Percentiles rank a stretch among this genome's conserved stretches.
phyloP scores from a whole-genome alignment of 2,329 filamentous ascomycete genomes.

The Phyllosticta ampelicida region DNA sequence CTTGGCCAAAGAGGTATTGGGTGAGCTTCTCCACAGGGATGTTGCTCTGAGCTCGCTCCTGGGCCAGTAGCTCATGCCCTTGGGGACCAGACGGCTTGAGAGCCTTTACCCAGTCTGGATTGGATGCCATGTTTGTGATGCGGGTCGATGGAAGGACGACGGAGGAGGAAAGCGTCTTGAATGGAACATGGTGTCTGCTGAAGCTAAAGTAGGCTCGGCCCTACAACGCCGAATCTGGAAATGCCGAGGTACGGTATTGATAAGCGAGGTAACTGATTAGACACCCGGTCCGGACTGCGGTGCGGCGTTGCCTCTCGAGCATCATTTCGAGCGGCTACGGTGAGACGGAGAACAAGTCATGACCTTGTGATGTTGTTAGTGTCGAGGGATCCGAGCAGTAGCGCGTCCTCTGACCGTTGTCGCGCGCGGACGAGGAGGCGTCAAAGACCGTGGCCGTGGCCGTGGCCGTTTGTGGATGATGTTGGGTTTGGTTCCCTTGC shows the following conservation, averaged over 20 bases:
- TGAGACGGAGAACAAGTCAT: not conserved
- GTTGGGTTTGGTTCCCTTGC: not conserved
- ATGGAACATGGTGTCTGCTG: not conserved
- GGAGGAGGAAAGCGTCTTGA: not conserved
- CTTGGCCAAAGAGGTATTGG: conserved; percentile 57
- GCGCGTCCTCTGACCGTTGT: not conserved
- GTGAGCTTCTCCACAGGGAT: conserved; percentile 57
- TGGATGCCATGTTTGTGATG: conserved; percentile 15
- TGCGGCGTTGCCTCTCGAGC: not conserved
- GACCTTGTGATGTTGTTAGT: not conserved
- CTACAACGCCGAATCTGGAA: not conserved
- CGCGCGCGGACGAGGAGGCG: not conserved
- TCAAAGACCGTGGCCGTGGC: not conserved
- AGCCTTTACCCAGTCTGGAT: conserved; percentile 55
- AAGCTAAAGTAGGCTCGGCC: conserved; percentile 9
- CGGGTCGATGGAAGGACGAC: not conserved
- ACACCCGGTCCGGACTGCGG: not conserved
- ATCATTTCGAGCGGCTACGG: not conserved
- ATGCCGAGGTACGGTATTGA: not conserved
- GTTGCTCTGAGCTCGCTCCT: conserved; percentile 57
- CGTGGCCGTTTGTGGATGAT: not conserved
- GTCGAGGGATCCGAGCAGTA: not conserved
- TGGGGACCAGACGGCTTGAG: conserved; percentile 57
- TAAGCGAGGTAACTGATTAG: not conserved
- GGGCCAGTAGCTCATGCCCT: conserved; percentile 56